These are phyloP conservation scores for Scedosporium boydii DNA, from an alignment of 2,329 filamentous ascomycete species.

Conservation along the genomic window DNA sequence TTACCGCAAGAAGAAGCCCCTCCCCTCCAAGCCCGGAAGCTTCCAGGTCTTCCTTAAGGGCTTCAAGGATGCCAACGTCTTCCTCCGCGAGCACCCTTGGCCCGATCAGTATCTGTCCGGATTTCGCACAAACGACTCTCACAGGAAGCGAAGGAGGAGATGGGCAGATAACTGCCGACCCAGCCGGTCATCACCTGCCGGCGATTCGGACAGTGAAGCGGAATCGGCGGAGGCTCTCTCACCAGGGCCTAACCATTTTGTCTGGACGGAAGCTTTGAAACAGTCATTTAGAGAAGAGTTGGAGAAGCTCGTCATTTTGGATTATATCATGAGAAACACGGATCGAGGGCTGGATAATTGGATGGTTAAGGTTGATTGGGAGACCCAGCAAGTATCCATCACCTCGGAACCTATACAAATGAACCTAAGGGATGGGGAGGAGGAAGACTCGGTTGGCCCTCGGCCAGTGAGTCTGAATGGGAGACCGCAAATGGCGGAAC, in stretches of 20 bases:
- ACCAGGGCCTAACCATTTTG: slow-evolving; percentile 48
- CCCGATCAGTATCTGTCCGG: slow-evolving; percentile 74
- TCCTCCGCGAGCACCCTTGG: slow-evolving; percentile 92
- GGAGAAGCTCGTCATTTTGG: slow-evolving; percentile 92
- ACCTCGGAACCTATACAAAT: slow-evolving; percentile 69
- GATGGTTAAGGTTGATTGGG: slow-evolving; percentile 97
- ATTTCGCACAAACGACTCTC: slow-evolving; percentile 58
- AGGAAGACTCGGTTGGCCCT: slow-evolving; percentile 32
- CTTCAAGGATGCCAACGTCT: slow-evolving; percentile 94
- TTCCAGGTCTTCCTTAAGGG: slow-evolving; percentile 97
- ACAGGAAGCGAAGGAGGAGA: slow-evolving; percentile 52
- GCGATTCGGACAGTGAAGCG: slow-evolving; percentile 53
- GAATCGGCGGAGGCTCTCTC: slow-evolving; percentile 31
- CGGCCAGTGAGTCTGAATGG: slow-evolving; percentile 49
- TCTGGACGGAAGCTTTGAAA: slow-evolving; percentile 82
- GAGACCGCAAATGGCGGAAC: slow-evolving; percentile 27
- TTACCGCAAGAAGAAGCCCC: slow-evolving; percentile 74
- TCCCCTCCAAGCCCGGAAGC: slow-evolving; percentile 86
- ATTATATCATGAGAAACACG: slow-evolving; percentile 99
- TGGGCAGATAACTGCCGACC: slow-evolving; percentile 83
- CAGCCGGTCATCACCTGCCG: slow-evolving; percentile 35
- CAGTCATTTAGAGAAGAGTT: slow-evolving; percentile 90
- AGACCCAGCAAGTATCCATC: slow-evolving; percentile 73
- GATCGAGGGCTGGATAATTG: slow-evolving; percentile 95
- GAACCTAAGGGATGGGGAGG: slow-evolving; percentile 44